Conservation (phyloP, 352 stramenopile species). For the Pythium myriotylum region DNA sequence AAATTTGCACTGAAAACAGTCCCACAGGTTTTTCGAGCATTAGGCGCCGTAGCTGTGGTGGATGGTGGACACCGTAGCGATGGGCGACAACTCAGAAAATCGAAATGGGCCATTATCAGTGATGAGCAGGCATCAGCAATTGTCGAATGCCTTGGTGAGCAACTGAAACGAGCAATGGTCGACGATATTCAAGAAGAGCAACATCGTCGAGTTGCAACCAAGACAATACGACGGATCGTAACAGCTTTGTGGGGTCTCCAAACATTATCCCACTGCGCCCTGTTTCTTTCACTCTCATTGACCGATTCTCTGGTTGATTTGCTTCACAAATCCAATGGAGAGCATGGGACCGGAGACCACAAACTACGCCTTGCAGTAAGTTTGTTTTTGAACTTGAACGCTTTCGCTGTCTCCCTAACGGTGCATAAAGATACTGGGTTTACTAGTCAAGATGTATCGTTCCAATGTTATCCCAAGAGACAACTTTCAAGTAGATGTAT, state of each 20-base stretch:
- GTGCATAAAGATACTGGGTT: conserved; percentile 17
- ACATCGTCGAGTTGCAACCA: neutral
- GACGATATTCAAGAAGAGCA: neutral
- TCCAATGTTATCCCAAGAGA: neutral
- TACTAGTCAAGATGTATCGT: conserved; percentile 24
- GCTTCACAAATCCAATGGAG: neutral
- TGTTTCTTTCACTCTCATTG: conserved; percentile 17
- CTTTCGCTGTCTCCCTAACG: neutral
- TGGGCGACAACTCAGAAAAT: neutral
- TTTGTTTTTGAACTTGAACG: neutral
- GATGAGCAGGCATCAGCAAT: conserved; percentile 7
- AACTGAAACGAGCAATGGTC: neutral
- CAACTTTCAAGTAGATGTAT: neutral
- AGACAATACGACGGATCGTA: conserved; percentile 1
- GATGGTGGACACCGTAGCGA: neutral
- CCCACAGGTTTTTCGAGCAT: conserved; percentile 11
- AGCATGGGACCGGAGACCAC: conserved; percentile 8
- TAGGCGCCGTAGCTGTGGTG: neutral
- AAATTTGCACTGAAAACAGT: conserved; percentile 26
- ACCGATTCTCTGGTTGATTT: conserved; percentile 15
- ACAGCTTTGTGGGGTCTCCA: conserved; percentile 26
- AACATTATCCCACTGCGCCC: conserved; percentile 5
- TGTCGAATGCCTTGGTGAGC: conserved; percentile 8
- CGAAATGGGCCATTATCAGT: conserved; percentile 7
- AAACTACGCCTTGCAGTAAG: conserved; percentile 29